Evolutionary conservation across 2,329 filamentous ascomycete genomes (phyloP).

Genomic region (Xylaria sp.): DNA sequence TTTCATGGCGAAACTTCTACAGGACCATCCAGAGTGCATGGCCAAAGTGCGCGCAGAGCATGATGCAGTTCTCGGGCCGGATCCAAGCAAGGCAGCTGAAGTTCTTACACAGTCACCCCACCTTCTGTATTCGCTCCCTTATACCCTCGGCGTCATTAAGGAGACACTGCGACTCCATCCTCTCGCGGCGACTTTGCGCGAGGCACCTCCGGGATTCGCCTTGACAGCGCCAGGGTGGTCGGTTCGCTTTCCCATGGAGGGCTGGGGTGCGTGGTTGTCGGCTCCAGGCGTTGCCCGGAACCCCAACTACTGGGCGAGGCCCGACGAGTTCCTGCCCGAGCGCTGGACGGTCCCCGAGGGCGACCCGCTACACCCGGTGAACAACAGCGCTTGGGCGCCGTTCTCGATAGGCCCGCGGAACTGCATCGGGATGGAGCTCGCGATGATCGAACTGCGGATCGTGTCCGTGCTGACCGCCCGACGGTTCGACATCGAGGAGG

Average conservation of each 20-base stretch:
- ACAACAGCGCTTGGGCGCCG: constrained; percentile 54
- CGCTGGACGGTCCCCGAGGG: constrained; percentile 39
- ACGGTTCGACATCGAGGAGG: constrained; percentile 56
- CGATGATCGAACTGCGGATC: constrained; percentile 57
- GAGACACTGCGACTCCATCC: constrained; percentile 46
- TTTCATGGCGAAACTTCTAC: constrained; percentile 42
- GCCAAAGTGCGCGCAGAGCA: constrained; percentile 45
- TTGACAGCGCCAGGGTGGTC: constrained; percentile 34
- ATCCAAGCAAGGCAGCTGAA: constrained; percentile 33
- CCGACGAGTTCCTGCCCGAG: constrained; percentile 46
- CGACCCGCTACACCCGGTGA: constrained; percentile 34
- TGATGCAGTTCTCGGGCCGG: constrained; percentile 42
- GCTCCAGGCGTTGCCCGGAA: constrained; percentile 33
- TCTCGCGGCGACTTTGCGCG: constrained; percentile 37
- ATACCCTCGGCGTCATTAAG: constrained; percentile 46
- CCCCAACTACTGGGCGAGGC: constrained; percentile 40
- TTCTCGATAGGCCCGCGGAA: constrained; percentile 60
- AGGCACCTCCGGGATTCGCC: constrained; percentile 28
- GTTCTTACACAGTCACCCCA: constrained; percentile 32
- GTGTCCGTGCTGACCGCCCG: constrained; percentile 55
- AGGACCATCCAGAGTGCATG: constrained; percentile 40
- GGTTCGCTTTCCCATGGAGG: constrained; percentile 36
- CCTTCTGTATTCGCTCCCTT: constrained; percentile 44
- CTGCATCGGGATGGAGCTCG: constrained; percentile 64
- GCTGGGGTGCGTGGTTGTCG: constrained; percentile 38